A percentile compares a stretch with the other conserved stretches of the same genome.
Evolutionary conservation across 1,284 basidiomycete species (phyloP).

Genomic region (Macrocystidia cucumis): DNA sequence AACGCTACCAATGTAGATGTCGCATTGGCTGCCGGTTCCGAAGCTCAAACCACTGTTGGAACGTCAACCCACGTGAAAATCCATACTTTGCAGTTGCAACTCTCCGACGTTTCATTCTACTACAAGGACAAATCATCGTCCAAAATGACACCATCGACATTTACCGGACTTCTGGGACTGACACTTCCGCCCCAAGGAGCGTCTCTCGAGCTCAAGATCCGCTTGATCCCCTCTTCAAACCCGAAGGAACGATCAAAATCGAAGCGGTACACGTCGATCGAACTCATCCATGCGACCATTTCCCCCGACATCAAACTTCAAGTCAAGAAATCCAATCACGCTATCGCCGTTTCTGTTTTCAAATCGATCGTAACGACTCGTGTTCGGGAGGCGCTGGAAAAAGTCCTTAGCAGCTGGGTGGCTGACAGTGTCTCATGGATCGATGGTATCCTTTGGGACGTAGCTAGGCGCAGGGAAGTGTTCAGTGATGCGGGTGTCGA

Average conservation of each 20-base stretch:
- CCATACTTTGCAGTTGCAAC: conserved; percentile 52
- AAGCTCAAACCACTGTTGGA: too few relatives aligned
- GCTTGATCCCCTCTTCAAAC: conserved; percentile 49
- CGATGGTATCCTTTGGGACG: conserved; percentile 51
- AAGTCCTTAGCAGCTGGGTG: conserved; percentile 46
- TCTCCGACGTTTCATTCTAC: conserved; percentile 63
- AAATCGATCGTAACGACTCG: conserved; percentile 48
- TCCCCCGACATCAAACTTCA: conserved; percentile 43
- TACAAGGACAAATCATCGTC: conserved; percentile 50
- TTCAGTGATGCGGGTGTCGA: conserved; percentile 55
- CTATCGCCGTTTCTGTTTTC: conserved; percentile 50
- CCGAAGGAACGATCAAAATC: conserved; percentile 24
- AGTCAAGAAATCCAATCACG: conserved; percentile 54
- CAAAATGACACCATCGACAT: conserved; percentile 41
- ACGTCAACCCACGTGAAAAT: conserved; percentile 55
- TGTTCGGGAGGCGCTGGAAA: conserved; percentile 49
- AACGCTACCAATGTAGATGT: conserved; percentile 70
- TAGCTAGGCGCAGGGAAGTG: conserved; percentile 45
- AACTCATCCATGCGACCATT: conserved; percentile 41
- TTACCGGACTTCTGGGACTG: conserved; percentile 53
- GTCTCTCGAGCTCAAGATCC: conserved; percentile 57
- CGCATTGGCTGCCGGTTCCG: conserved; percentile 24
- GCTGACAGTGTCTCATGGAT: conserved; percentile 36
- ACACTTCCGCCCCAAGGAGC: conserved; percentile 56
- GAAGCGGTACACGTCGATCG: conserved; percentile 52